Conservation (phyloP, 305 asterid genomes). For the Solanum aculeatissimum region DNA sequence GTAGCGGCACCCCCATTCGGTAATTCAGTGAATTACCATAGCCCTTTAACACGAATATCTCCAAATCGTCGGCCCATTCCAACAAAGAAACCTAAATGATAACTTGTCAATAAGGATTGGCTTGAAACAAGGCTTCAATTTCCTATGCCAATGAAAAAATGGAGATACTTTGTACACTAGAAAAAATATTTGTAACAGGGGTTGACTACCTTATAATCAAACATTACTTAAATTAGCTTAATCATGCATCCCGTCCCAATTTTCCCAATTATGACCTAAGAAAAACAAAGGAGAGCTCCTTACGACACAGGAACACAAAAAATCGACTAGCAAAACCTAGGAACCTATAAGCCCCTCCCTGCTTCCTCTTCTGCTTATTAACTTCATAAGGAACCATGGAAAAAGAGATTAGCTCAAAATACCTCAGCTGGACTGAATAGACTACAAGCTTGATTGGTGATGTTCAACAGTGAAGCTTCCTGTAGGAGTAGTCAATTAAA, state of each 20-base stretch:
- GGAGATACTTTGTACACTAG: background rate
- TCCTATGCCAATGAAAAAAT: background rate
- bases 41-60: conserved; percentile 73
- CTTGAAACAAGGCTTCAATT: background rate
- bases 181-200: background rate
- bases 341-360: background rate
- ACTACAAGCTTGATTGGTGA: conserved; percentile 79
- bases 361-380: background rate
- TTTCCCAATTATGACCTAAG: background rate
- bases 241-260: background rate
- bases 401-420: conserved; percentile 4
- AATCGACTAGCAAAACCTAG: background rate
- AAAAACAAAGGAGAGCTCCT: background rate
- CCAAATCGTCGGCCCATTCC: conserved; percentile 96
- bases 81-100: conserved; percentile 49
- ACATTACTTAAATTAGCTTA: background rate
- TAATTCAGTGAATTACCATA: conserved; percentile 88
- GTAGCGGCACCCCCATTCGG: conserved; percentile 91
- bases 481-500: conserved; percentile 8
- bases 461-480: conserved; percentile 88
- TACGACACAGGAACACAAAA: background rate
- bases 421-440: conserved; percentile 76
- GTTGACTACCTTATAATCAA: background rate
- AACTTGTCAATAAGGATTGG: background rate
- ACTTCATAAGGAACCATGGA: background rate